Evolutionary conservation across 306 rosid species (phyloP).

Genomic region (Dalbergia oliveri): DNA sequence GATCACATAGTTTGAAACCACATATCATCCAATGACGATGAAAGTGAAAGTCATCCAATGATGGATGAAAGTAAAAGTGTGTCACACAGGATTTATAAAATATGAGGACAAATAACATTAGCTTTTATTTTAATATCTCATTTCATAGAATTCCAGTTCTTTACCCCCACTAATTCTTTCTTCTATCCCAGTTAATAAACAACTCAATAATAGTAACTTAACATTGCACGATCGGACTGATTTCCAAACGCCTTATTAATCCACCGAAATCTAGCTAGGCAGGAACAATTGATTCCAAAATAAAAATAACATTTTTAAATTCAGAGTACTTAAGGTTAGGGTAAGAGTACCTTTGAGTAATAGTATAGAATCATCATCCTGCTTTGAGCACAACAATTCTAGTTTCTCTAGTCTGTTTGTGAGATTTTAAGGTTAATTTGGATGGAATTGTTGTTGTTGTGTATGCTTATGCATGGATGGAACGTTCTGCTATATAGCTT

Average conservation of each 20-base stretch:
- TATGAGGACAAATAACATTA: no score
- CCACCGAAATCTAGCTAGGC: no score
- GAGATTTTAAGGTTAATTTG: neutral
- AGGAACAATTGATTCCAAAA: neutral
- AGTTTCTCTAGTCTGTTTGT: neutral
- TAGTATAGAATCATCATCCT: neutral
- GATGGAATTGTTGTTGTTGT: neutral
- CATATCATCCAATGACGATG: no score
- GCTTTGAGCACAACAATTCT: neutral
- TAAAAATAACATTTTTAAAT: neutral
- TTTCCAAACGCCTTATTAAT: no score
- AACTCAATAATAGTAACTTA: neutral
- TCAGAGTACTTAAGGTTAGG: neutral
- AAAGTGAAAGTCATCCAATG: no score
- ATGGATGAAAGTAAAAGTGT: no score
- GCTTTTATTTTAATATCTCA: neutral
- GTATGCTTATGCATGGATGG: slow-evolving; percentile 47
- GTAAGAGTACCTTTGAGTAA: neutral
- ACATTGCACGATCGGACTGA: neutral
- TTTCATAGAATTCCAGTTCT: neutral
- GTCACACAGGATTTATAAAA: no score
- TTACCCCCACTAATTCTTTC: neutral
- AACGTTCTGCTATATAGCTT: slow-evolving; percentile 42
- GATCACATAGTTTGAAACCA: no score
- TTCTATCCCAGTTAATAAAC: neutral